These are phyloP conservation scores for Irpex sp. DNA, from an alignment of 1,284 basidiomycete genomes.

Conservation along the genomic window DNA sequence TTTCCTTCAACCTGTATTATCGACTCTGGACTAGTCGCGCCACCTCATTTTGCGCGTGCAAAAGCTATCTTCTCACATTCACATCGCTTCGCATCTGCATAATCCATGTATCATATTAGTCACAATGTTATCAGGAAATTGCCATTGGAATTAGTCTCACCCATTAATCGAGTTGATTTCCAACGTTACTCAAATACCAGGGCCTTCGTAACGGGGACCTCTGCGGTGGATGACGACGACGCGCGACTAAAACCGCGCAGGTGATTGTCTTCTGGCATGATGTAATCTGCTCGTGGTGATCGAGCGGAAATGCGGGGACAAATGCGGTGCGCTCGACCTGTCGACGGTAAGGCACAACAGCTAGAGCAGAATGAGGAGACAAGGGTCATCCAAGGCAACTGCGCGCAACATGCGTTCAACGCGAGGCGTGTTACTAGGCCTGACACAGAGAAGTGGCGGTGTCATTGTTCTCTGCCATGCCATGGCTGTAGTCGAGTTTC, in stretches of 20 bases:
- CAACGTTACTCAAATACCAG: no score
- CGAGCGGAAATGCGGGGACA: background rate
- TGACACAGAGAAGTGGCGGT: background rate
- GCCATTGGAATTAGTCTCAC: slow-evolving; percentile 3
- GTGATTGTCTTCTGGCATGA: background rate
- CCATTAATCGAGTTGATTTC: background rate
- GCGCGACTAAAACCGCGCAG: background rate
- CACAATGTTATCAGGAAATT: slow-evolving; percentile 13
- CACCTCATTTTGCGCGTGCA: slow-evolving; percentile 1
- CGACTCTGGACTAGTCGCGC: background rate
- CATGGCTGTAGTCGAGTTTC: background rate
- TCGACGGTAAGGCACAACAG: background rate
- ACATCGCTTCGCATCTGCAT: slow-evolving; percentile 10
- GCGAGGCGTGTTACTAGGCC: background rate
- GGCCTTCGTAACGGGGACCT: no score
- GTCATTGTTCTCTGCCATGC: background rate
- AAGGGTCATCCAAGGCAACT: background rate
- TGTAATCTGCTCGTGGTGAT: background rate
- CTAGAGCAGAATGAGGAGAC: background rate
- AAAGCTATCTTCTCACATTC: slow-evolving; percentile 1
- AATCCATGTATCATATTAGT: slow-evolving; percentile 15
- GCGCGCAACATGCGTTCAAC: background rate
- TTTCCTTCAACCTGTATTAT: background rate
- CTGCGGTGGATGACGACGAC: background rate
- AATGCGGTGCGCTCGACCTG: background rate